Conservation (phyloP, 345 rosid genomes). For the Ceriops decandra region DNA sequence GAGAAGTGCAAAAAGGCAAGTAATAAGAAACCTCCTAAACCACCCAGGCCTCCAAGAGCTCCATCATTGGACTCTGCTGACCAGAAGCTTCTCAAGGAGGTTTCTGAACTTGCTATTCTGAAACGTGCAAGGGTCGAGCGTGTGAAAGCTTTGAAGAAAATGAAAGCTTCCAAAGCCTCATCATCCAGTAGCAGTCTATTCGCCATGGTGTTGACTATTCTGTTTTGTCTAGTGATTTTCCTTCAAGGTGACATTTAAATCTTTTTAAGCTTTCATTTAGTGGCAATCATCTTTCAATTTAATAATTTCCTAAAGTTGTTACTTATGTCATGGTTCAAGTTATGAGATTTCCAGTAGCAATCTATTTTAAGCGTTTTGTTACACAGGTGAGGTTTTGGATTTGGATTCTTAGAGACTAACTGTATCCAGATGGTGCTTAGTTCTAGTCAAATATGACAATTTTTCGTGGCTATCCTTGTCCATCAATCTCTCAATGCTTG, state of each 20-base stretch:
- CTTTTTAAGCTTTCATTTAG: neutral
- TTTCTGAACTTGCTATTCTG: constrained; percentile 73
- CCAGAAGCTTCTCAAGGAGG: constrained; percentile 73
- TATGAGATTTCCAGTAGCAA: neutral
- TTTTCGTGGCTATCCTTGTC: neutral
- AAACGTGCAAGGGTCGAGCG: constrained; percentile 84
- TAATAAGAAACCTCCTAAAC: constrained; percentile 60
- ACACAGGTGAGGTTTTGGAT: neutral
- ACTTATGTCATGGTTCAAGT: neutral
- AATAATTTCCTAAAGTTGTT: neutral
- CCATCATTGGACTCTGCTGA: constrained; percentile 82
- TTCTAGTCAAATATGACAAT: neutral
- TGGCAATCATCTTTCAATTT: neutral
- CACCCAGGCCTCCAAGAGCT: constrained; percentile 91
- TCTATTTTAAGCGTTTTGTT: neutral
- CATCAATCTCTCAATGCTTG: neutral
- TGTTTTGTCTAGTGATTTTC: constrained; percentile 58
- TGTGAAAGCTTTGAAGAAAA: constrained; percentile 82
- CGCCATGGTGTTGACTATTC: constrained; percentile 55
- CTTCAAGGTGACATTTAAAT: constrained; percentile 18
- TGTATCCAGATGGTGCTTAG: neutral
- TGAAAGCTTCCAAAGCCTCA: constrained; percentile 47
- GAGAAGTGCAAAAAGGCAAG: constrained; percentile 42
- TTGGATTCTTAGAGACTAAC: neutral
- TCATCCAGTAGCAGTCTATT: constrained; percentile 49